Conservation (phyloP, 306 rosid species). For the Pterocarpus macrocarpus region DNA sequence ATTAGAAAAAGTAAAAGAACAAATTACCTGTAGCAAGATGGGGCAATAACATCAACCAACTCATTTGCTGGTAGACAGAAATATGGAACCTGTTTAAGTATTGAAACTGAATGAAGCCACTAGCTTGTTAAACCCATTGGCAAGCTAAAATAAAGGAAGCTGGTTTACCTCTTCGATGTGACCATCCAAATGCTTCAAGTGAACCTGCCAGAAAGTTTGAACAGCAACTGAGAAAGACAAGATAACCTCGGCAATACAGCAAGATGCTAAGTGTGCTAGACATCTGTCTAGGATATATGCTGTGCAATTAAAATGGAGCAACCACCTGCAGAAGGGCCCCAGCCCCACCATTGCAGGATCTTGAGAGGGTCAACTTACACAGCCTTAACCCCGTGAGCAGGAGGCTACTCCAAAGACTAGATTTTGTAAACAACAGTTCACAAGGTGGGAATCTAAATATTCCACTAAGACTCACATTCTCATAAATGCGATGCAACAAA, state of each 20-base stretch:
- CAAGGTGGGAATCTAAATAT: not conserved
- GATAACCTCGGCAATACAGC: slow-evolving; percentile 9
- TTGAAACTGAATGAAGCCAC: slow-evolving; percentile 53
- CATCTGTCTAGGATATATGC: not conserved
- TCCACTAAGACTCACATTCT: not conserved
- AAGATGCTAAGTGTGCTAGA: slow-evolving; percentile 11
- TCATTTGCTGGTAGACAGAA: slow-evolving; percentile 98
- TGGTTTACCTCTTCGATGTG: slow-evolving; percentile 90
- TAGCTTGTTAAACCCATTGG: slow-evolving; percentile 36
- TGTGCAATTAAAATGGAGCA: not conserved
- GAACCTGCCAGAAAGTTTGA: slow-evolving; percentile 64
- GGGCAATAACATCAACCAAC: slow-evolving; percentile 96
- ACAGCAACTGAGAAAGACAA: slow-evolving; percentile 27
- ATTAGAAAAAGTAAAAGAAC: not conserved
- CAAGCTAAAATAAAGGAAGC: slow-evolving; percentile 22
- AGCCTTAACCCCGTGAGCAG: not conserved
- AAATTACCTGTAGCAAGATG: slow-evolving; percentile 96
- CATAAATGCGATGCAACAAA: not conserved
- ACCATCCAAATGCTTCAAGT: slow-evolving; percentile 96
- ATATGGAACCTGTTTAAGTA: slow-evolving; percentile 88
- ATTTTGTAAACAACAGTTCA: not conserved
- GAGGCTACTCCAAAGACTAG: no score
- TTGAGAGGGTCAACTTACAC: not conserved
- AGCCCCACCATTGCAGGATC: not conserved
- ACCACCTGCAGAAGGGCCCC: not conserved